Evolutionary conservation across 352 stramenopile species (phyloP), one percentile per base, ranked within the genome.

Genomic region (Phytophthora quininea): DNA sequence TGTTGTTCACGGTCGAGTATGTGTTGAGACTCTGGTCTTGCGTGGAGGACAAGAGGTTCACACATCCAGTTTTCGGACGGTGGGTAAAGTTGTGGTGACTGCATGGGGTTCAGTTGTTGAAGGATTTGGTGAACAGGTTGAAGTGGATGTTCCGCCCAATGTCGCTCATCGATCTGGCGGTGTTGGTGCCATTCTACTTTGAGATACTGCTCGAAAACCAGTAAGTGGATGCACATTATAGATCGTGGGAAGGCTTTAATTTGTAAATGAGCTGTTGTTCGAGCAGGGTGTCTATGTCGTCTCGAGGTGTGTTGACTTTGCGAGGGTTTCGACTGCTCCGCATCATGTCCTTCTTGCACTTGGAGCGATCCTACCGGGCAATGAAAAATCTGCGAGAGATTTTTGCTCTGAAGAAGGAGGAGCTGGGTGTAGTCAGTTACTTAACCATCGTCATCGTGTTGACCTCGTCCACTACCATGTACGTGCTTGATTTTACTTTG

Each of bases 381-480:
- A 77, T 94, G 53, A 92, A 91, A 67, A 90, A 89, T 53, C 45
- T 95, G 29, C 79, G 83, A 15, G 84, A 87, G 38, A 89, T 95
- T 53, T 53, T 94, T 24, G 55, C 77, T 8, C 62, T 83, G 35
- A 94, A 95, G 69, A 82, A 86, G 35, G 76, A 92, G 51, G 86
- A 95, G 53, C 79, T 95, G 14, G 84, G 67, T 53, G 82, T 94
- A 33, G 84, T 95, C 3, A 92, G 78, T 52, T 95, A 95, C 53
- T 70, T 95, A 35, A 94, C 86, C 2, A 84, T 77, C 3, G 78
- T 95, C 38, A 80, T 94, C 29, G 77, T 95, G n/a, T 63, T 95
- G 11, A 91, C 80, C 1, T 89, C 77, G 9, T 92, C 88, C 7
- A 95, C 88, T n/a, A 94, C 83, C 3, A 95, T 95, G 84, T 93